These are phyloP conservation scores for Cladobotryum mycophilum DNA, from an alignment of 2,329 filamentous ascomycete genomes.

Conservation along the genomic window DNA sequence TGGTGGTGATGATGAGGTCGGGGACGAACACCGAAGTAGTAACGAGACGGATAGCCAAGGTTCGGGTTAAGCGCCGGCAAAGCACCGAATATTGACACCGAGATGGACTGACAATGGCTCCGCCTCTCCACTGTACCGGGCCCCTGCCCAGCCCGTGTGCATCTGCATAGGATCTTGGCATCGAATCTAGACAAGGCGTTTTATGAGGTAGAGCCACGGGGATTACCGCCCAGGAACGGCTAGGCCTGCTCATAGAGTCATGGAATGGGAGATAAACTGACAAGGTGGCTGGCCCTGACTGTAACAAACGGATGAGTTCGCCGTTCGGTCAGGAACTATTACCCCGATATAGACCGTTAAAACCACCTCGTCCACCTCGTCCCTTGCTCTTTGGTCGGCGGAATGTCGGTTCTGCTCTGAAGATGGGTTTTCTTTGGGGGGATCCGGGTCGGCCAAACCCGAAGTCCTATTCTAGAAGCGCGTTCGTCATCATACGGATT, in stretches of 20 bases:
- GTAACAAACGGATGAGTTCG: no score
- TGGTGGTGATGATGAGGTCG: conserved; percentile 13
- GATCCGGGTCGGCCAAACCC: not conserved
- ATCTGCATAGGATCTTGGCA: no score
- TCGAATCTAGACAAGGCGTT: no score
- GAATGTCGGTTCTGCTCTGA: not conserved
- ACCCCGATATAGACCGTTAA: no score
- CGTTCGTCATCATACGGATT: not conserved
- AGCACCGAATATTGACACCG: conserved; percentile 24
- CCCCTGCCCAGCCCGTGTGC: no score
- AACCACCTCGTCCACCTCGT: no score
- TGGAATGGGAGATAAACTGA: no score
- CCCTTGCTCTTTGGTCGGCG: not conserved
- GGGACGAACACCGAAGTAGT: conserved; percentile 17
- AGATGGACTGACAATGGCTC: not conserved
- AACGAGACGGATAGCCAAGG: conserved; percentile 12
- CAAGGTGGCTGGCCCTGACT: no score
- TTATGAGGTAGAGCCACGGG: no score
- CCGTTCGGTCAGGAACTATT: no score
- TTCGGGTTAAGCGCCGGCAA: conserved; percentile 23
- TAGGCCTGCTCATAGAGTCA: no score
- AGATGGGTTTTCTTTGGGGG: not conserved
- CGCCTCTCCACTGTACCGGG: not conserved
- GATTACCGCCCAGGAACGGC: no score
- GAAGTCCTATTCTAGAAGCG: not conserved